Percentiles rank a stretch among this genome's conserved stretches.
Evolutionary conservation across 805 yeast genomes (phyloP).

Genomic region (Barnettozyma botsteinii): DNA sequence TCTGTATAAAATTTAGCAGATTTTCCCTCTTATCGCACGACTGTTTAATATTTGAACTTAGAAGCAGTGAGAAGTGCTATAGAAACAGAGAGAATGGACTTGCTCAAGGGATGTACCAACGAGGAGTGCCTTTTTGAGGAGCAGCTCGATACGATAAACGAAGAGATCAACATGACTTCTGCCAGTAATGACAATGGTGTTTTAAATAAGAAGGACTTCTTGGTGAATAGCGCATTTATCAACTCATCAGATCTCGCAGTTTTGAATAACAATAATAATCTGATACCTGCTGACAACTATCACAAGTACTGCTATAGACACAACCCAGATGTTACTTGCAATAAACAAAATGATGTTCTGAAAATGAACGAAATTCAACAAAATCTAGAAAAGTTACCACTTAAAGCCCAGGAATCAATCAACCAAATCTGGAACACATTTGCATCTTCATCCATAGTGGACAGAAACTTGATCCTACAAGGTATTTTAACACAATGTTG

Average conservation of each 20-base stretch:
- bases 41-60: too few relatives aligned
- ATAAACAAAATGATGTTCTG: slow-evolving; percentile 57
- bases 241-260: slow-evolving; percentile 5
- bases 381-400: slow-evolving; percentile 51
- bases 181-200: too few relatives aligned
- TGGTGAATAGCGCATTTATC: slow-evolving; percentile 4
- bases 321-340: slow-evolving; percentile 79
- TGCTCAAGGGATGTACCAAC: too few relatives aligned
- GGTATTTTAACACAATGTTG: slow-evolving; percentile 89
- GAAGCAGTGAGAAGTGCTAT: too few relatives aligned
- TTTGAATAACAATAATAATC: slow-evolving; percentile 6
- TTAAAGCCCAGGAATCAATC: slow-evolving; percentile 71
- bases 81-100: too few relatives aligned
- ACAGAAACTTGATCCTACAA: slow-evolving; percentile 69
- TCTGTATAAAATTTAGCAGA: too few relatives aligned
- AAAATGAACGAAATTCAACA: slow-evolving; percentile 61
- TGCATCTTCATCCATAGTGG: slow-evolving; percentile 63
- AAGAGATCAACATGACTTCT: too few relatives aligned
- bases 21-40: too few relatives aligned
- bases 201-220: not conserved
- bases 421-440: slow-evolving; percentile 81
- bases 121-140: too few relatives aligned
- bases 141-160: not conserved
- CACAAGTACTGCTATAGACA: slow-evolving; percentile 86
- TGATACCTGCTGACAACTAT: slow-evolving; percentile 39